These are phyloP conservation scores for Vachellia collinsii DNA, from an alignment of 306 rosid species.

Conservation along the genomic window DNA sequence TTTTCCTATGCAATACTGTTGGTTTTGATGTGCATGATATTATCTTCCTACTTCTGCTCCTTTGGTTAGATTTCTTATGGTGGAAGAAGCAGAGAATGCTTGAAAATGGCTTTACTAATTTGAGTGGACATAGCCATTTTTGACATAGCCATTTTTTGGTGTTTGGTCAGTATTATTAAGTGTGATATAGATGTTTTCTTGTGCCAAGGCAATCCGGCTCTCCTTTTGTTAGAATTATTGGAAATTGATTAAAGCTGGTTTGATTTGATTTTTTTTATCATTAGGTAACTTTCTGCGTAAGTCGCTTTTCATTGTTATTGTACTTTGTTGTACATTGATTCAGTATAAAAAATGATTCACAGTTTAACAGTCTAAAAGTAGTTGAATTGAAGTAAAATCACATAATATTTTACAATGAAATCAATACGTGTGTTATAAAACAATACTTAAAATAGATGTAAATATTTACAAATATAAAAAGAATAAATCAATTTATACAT, in stretches of 20 bases:
- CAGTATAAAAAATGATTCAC: not conserved
- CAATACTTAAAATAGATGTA: not conserved
- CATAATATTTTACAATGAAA: not conserved
- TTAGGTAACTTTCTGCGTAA: conserved; percentile 3
- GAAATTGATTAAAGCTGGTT: not conserved
- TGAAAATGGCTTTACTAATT: not conserved
- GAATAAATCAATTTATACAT: not conserved
- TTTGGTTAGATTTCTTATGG: not conserved
- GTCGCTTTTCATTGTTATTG: not conserved
- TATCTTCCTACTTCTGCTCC: not conserved
- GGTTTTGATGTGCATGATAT: not conserved
- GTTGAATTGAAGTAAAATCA: not conserved
- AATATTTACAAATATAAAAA: not conserved
- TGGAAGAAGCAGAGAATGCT: not conserved
- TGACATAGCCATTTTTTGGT: not conserved
- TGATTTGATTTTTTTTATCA: not conserved
- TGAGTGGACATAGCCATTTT: not conserved
- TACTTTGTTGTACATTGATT: conserved; percentile 7
- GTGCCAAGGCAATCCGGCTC: not conserved
- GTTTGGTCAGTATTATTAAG: not conserved
- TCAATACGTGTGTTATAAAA: not conserved
- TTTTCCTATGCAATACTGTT: not conserved
- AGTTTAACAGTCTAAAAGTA: not conserved
- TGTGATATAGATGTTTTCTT: not conserved
- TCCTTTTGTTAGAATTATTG: not conserved